Conservation (phyloP, 768 basidiomycete genomes). For the Inosperma sp. region DNA sequence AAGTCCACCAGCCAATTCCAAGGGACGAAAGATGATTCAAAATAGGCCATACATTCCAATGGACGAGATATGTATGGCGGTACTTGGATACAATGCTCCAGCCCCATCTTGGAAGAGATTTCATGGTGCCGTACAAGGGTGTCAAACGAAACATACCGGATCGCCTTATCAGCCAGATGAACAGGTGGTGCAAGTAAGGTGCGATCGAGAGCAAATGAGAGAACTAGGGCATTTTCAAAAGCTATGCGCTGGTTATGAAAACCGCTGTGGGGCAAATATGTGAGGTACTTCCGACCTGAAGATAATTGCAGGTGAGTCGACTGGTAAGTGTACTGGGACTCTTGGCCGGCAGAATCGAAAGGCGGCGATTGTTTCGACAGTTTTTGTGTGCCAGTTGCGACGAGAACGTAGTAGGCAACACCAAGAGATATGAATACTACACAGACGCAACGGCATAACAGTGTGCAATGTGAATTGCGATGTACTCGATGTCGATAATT, state of each 20-base stretch:
- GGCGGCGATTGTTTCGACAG: too few relatives aligned
- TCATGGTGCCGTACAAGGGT: conserved; percentile 42
- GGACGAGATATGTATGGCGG: conserved; percentile 34
- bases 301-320: too few relatives aligned
- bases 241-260: conserved; percentile 86
- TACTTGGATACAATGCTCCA: conserved; percentile 46
- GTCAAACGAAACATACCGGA: conserved; percentile 55
- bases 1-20: conserved; percentile 72
- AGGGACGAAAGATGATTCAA: conserved; percentile 55
- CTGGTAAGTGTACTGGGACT: too few relatives aligned
- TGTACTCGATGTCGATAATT: too few relatives aligned
- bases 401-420: too few relatives aligned
- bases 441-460: too few relatives aligned
- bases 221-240: conserved; percentile 77
- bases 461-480: too few relatives aligned
- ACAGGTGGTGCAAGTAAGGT: conserved; percentile 78
- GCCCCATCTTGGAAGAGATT: conserved; percentile 48
- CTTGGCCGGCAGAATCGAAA: too few relatives aligned
- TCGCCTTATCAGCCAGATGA: conserved; percentile 55
- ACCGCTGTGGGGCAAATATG: conserved; percentile 80
- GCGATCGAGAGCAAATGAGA: conserved; percentile 64
- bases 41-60: conserved; percentile 58
- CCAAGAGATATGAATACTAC: too few relatives aligned
- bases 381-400: too few relatives aligned
- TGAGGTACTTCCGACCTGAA: conserved; percentile 44